A percentile compares a stretch with the other conserved stretches of the same genome.
Evolutionary conservation across 2,329 filamentous ascomycete genomes (phyloP).

Genomic region (Colletotrichum sp.): DNA sequence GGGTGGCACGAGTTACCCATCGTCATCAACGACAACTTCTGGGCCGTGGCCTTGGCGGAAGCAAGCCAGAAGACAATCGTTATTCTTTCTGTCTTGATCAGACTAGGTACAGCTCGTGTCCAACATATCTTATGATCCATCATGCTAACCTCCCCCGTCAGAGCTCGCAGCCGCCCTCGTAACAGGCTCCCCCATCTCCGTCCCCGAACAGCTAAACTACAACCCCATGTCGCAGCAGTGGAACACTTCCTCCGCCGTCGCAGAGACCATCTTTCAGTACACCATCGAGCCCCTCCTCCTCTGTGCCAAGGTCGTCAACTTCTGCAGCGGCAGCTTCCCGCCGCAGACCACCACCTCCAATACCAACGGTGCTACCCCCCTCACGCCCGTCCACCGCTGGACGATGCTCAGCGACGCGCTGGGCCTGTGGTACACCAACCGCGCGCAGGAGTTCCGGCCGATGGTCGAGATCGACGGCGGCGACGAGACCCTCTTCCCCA

Average conservation of each 20-base stretch:
- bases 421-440: conserved; percentile 35
- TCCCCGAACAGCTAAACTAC: conserved; percentile 27
- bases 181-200: conserved; percentile 27
- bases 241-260: conserved; percentile 12
- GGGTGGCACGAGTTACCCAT: neutral
- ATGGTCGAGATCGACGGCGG: conserved; percentile 36
- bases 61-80: conserved; percentile 11
- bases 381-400: conserved; percentile 31
- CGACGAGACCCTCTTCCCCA: conserved; percentile 35
- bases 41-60: neutral
- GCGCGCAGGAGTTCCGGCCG: conserved; percentile 36
- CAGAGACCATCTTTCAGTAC: conserved; percentile 22
- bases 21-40: neutral
- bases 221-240: neutral
- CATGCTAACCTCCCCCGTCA: neutral
- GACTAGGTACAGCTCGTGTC: conserved; percentile 25
- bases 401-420: conserved; percentile 34
- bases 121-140: neutral
- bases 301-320: conserved; percentile 38
- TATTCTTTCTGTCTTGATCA: conserved; percentile 25
- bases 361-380: neutral
- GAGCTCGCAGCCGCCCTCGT: conserved; percentile 33
- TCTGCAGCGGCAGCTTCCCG: conserved; percentile 33
- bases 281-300: conserved; percentile 32
- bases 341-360: neutral